These are phyloP conservation scores for Diaporthe batatas DNA, from an alignment of 2,329 filamentous ascomycete genomes.

Conservation along the genomic window DNA sequence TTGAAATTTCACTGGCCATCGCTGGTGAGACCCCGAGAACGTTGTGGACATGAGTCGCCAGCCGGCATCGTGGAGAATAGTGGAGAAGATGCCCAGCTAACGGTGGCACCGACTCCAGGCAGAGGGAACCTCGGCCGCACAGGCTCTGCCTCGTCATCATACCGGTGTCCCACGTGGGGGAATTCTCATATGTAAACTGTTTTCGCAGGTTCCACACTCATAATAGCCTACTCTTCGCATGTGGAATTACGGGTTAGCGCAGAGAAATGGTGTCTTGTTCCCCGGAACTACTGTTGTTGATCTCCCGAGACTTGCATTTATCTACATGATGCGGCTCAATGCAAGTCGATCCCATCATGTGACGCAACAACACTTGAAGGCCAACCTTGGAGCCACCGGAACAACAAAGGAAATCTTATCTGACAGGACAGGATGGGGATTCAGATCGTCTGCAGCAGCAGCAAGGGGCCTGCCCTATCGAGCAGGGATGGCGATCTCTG, in stretches of 20 bases:
- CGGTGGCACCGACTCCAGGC: conserved; percentile 23
- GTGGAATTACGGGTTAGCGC: background rate
- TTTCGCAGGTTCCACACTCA: background rate
- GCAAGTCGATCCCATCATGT: background rate
- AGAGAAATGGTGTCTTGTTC: no score
- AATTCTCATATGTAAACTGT: background rate
- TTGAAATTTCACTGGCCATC: no score
- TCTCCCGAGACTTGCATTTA: conserved; percentile 4
- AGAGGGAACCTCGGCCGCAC: background rate
- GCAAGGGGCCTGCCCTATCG: conserved; percentile 17
- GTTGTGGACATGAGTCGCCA: conserved; percentile 26
- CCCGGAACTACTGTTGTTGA: background rate
- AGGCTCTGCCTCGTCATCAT: conserved; percentile 12
- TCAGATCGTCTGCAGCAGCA: conserved; percentile 18
- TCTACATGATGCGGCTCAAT: background rate
- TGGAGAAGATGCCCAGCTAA: background rate
- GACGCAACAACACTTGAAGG: background rate
- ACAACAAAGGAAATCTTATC: background rate
- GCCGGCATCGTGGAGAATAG: conserved; percentile 13
- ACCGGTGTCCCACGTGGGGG: conserved; percentile 16
- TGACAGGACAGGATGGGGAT: background rate
- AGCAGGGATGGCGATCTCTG: conserved; percentile 26
- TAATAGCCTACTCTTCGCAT: background rate
- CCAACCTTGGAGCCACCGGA: background rate
- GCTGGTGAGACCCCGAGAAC: background rate